A percentile compares a stretch with the other conserved stretches of the same genome.
phyloP scores from a whole-genome alignment of 2,329 filamentous ascomycete species.

The Xylaria sp. region DNA sequence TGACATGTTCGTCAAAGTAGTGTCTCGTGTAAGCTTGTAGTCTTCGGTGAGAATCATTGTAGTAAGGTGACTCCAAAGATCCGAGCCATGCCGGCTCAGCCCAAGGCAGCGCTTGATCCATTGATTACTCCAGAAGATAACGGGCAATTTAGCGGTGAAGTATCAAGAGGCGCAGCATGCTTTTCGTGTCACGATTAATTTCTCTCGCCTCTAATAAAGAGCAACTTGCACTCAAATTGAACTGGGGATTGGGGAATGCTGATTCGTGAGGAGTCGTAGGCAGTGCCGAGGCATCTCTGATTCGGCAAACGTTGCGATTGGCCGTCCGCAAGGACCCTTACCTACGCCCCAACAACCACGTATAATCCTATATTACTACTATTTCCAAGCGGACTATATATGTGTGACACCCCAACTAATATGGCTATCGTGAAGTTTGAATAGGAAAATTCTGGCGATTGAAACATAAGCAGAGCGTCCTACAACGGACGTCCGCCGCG shows the following conservation, averaged over 20 bases:
- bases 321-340: neutral
- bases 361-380: too few relatives aligned
- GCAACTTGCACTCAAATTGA: neutral
- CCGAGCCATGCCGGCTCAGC: constrained; percentile 43
- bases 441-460: neutral
- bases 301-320: neutral
- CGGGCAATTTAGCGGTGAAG: neutral
- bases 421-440: neutral
- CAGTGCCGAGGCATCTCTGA: neutral
- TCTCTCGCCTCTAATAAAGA: too few relatives aligned
- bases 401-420: neutral
- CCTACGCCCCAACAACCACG: too few relatives aligned
- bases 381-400: too few relatives aligned
- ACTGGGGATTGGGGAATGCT: neutral
- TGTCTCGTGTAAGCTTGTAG: constrained; percentile 66
- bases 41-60: constrained; percentile 66
- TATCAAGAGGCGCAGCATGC: neutral
- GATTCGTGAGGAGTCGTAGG: neutral
- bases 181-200: too few relatives aligned
- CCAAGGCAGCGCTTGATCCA: constrained; percentile 40
- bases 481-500: neutral
- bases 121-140: constrained; percentile 17
- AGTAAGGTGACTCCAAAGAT: constrained; percentile 60
- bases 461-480: neutral
- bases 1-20: constrained; percentile 66